Percentiles rank a stretch among this genome's conserved stretches.
Evolutionary conservation across 441 rosid species (phyloP).

Genomic region (Biscutella auriculata): DNA sequence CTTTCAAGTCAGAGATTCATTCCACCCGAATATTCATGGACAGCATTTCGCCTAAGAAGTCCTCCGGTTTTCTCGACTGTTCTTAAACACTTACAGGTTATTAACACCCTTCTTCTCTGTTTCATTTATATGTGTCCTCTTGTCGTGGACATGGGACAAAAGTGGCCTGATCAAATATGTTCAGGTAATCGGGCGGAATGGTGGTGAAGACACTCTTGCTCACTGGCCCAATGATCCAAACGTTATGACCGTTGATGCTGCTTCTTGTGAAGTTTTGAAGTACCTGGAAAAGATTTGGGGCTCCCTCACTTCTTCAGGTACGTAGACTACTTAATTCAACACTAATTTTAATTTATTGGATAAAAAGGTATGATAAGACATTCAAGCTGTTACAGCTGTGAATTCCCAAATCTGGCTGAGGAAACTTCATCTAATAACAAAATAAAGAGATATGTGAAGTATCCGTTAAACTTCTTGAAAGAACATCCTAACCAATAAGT

Average conservation of each 20-base stretch:
- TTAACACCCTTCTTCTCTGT: constrained; percentile 4
- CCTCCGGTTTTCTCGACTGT: constrained; percentile 79
- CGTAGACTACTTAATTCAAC: neutral
- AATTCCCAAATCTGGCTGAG: neutral
- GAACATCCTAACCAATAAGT: neutral
- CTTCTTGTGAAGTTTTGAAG: constrained; percentile 72
- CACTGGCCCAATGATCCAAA: constrained; percentile 86
- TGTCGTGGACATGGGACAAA: constrained; percentile 1
- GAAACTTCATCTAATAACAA: neutral
- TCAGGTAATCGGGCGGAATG: constrained; percentile 77
- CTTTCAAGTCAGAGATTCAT: constrained; percentile 62
- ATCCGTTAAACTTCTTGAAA: neutral
- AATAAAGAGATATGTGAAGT: neutral
- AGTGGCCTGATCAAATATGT: constrained; percentile 19
- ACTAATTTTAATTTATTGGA: neutral
- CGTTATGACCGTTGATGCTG: constrained; percentile 68
- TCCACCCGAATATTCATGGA: constrained; percentile 95
- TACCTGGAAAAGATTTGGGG: constrained; percentile 79
- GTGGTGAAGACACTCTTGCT: constrained; percentile 95
- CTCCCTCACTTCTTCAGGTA: constrained; percentile 86
- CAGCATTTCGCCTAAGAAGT: constrained; percentile 68
- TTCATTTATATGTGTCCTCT: constrained; percentile 3
- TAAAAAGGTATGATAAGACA: neutral
- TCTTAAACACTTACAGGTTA: constrained; percentile 83
- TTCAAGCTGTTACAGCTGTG: neutral